These are phyloP conservation scores for Leucocoprinus sp. DNA, from an alignment of 768 basidiomycete species.

Conservation along the genomic window DNA sequence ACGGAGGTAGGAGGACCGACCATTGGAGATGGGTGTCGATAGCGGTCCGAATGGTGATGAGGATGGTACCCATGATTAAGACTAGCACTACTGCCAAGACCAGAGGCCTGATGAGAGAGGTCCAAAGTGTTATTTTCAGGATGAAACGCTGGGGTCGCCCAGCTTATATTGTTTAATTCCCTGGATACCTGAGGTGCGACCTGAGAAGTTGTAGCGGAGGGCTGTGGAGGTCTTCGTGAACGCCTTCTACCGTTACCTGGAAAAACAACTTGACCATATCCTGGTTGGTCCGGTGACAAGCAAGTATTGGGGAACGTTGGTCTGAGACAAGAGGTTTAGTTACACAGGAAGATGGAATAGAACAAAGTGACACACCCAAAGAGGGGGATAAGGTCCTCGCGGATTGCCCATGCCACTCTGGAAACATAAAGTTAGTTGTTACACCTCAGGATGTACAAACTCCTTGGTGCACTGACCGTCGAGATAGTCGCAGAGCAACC, in stretches of 20 bases:
- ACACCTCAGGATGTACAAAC: constrained; percentile 1
- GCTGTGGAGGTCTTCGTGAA: constrained; percentile 43
- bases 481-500: constrained; percentile 72
- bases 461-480: constrained; percentile 46
- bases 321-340: constrained; percentile 26
- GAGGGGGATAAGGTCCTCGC: constrained; percentile 77
- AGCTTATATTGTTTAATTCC: constrained; percentile 26
- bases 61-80: constrained; percentile 5
- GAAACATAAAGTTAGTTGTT: constrained; percentile 11
- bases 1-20: background rate
- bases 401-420: constrained; percentile 85
- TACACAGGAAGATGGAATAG: constrained; percentile 5
- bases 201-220: constrained; percentile 20
- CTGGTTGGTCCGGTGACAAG: constrained; percentile 77
- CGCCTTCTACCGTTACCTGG: constrained; percentile 53
- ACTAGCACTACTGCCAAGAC: constrained; percentile 7
- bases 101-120: constrained; percentile 14
- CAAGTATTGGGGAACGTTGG: constrained; percentile 82
- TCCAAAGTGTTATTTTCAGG: constrained; percentile 17
- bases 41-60: constrained; percentile 9
- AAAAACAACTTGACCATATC: constrained; percentile 77
- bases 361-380: constrained; percentile 54
- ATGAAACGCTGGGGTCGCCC: constrained; percentile 41
- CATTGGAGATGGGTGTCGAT: constrained; percentile 6
- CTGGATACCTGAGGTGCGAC: constrained; percentile 22